Evolutionary conservation across 2,329 filamentous ascomycete species (phyloP).

Genomic region (Colletotrichum cereale): DNA sequence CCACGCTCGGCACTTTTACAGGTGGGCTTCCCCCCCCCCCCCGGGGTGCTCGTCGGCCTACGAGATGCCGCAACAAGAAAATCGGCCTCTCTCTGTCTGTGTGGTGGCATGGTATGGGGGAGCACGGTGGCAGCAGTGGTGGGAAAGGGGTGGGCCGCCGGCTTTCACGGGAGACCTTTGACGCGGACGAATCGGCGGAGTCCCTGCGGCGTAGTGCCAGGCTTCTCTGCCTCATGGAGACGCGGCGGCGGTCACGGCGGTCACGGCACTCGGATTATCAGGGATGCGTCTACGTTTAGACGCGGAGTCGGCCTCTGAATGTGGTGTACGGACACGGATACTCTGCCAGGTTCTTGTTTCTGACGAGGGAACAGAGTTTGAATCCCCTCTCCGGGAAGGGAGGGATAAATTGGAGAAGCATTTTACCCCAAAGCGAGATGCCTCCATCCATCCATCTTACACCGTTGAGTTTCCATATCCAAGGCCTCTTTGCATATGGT

Average conservation of each 20-base stretch:
- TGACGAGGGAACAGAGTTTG: background rate
- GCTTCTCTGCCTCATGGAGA: background rate
- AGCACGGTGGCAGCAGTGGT: background rate
- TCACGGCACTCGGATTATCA: background rate
- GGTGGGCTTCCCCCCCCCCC: background rate
- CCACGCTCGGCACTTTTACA: background rate
- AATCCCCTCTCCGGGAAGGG: background rate
- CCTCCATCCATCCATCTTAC: slow-evolving; percentile 1
- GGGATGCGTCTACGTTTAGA: background rate
- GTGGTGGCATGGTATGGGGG: background rate
- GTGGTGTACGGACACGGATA: background rate
- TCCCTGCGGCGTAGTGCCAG: background rate
- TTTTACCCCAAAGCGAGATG: background rate
- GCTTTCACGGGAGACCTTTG: background rate
- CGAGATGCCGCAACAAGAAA: background rate
- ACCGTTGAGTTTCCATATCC: background rate
- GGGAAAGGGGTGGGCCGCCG: background rate
- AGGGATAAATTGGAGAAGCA: background rate
- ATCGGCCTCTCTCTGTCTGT: no score
- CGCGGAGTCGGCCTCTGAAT: background rate
- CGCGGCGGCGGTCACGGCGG: background rate
- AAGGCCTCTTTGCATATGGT: background rate
- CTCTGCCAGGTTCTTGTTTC: background rate
- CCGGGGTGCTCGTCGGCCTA: background rate
- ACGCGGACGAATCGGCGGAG: background rate